phyloP scores from a whole-genome alignment of 2,329 filamentous ascomycete genomes.

The Trichoderma oligosporum region DNA sequence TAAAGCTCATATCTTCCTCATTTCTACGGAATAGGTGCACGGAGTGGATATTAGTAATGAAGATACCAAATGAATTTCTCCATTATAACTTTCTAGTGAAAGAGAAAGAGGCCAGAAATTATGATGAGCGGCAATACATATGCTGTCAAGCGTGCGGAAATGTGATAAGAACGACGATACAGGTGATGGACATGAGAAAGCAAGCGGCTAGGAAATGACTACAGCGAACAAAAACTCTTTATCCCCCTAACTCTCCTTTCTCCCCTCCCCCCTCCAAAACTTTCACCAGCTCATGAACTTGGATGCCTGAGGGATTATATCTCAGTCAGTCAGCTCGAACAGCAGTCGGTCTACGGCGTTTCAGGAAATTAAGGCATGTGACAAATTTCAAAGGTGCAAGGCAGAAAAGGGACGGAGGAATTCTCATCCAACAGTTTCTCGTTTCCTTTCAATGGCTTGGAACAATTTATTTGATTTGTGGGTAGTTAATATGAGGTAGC shows the following conservation, averaged over 20 bases:
- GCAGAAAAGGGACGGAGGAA: background rate
- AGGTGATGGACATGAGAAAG: slow-evolving; percentile 15
- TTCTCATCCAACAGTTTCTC: slow-evolving; percentile 1
- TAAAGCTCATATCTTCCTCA: background rate
- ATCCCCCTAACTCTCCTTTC: background rate
- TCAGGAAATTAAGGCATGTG: slow-evolving; percentile 18
- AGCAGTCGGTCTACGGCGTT: slow-evolving; percentile 17
- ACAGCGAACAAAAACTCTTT: slow-evolving; percentile 9
- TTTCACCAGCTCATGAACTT: slow-evolving; percentile 8
- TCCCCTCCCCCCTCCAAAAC: background rate
- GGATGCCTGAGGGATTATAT: background rate
- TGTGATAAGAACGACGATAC: slow-evolving; percentile 11
- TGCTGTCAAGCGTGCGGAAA: slow-evolving; percentile 5
- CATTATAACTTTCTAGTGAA: slow-evolving; percentile 19
- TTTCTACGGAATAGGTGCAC: slow-evolving; percentile 1
- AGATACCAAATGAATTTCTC: background rate
- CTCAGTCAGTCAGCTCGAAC: slow-evolving; percentile 7
- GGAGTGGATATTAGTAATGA: background rate
- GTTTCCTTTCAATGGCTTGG: slow-evolving; percentile 9
- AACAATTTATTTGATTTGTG: slow-evolving; percentile 17
- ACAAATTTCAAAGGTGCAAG: slow-evolving; percentile 9
- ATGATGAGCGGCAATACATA: slow-evolving; percentile 4
- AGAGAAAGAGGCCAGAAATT: background rate
- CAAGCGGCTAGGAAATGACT: slow-evolving; percentile 18
- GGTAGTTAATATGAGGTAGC: slow-evolving; percentile 28